Evolutionary conservation across 805 yeast genomes (phyloP), one percentile per base, ranked within the genome.

Genomic region (Candida pini): DNA sequence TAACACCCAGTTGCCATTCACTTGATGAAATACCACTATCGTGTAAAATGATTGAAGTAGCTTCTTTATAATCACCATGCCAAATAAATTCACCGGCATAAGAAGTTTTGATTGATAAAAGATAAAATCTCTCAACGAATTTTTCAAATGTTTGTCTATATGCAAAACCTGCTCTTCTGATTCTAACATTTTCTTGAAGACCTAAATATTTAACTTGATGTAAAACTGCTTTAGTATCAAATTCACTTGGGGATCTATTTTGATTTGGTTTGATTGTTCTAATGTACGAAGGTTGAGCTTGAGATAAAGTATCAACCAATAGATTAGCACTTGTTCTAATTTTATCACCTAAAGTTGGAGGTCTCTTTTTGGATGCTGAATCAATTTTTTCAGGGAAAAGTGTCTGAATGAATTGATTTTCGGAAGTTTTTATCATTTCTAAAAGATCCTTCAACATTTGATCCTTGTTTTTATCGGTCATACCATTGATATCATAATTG

Each of bases 81-180:
- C 78, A 75, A 31, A 71, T 75, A 46, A 73, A 75, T 40, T 75
- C 80, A 52, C 81, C 81, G 4, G 98, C 98, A 61, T 92, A 92
- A 5, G 97, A 92, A 22, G 97, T 89, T 47, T 78, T 75, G 4
- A 88, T 77, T 1, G 97, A 87, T 30, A 92, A 66, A 34, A 92
- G 63, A 57, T 87, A 90, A 57, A 92, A 92, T 53, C 97, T 71
- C 61, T 92, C 96, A 13, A 87, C 96, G 54, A 92, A 92, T 59
- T 89, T 89, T 40, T 92, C 97, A 60, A 88, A 92, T 0, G 96
- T 85, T 46, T 94, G 95, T 63, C 98, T 81, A 54, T 89, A 92
- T 1, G 98, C 98, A 61, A 92, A 92, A 31, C 98, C 98, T 0
- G 98, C 97, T 68, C 98, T 82, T 69, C 98, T 78, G 47, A 92